Conservation (phyloP, 768 basidiomycete species). For the Tulasnella calospora region DNA sequence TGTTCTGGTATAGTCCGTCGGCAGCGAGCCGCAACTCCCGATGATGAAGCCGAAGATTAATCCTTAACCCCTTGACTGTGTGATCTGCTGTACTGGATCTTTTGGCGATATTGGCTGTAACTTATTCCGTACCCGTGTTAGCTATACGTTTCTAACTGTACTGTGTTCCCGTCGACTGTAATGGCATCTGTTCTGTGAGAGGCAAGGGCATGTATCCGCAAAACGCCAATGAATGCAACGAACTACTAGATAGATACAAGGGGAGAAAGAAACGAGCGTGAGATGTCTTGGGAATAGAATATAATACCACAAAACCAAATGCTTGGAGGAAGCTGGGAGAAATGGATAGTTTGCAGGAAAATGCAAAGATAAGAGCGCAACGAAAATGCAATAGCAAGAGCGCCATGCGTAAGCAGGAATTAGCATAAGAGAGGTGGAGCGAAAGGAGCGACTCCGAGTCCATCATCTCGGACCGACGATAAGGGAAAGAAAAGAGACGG, state of each 20-base stretch:
- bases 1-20: not conserved
- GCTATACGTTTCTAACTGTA: not conserved
- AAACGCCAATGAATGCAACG: not conserved
- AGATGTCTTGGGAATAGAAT: not conserved
- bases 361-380: not conserved
- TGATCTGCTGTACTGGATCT: not conserved
- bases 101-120: not conserved
- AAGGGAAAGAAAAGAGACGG: constrained; percentile 1
- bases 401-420: not conserved
- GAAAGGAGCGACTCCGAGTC: constrained; percentile 10
- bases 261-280: not conserved
- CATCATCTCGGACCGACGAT: not conserved
- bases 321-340: not conserved
- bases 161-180: not conserved
- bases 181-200: not conserved
- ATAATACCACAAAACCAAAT: not conserved
- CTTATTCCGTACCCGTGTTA: not conserved
- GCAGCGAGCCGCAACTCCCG: constrained; percentile 3
- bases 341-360: not conserved
- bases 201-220: not conserved
- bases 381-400: not conserved
- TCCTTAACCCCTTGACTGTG: not conserved
- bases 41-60: constrained; percentile 1
- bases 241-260: not conserved
- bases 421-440: not conserved